Base-by-base conservation (phyloP, 495 filamentous ascomycete species). In the Ramalina peruviana region DNA sequence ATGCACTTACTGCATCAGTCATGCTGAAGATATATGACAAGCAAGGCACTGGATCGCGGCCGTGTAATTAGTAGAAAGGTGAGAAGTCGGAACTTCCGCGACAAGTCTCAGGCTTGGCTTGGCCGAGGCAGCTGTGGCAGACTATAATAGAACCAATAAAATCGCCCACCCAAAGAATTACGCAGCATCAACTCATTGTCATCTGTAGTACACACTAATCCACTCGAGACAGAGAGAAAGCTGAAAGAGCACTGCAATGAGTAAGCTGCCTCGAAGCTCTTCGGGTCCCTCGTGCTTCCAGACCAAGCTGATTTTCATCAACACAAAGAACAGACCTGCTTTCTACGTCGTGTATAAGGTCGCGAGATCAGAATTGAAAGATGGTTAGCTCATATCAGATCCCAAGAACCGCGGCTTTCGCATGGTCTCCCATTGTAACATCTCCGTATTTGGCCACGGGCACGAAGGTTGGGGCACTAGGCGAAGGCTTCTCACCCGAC, bases 361-460 rank as follows among this genome's bases (percentile, higher is more conserved):
- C 21, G 21, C 42, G 6, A 25, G 16, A 2, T 26, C 21, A 25
- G 10, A 45, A 7, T 27, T 45, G 60, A 72, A 81, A 60, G 63
- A 99, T 99, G 92, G 89, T 94, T 60, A 82, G 86, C 65, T 72
- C 96, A 67, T 79, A 89, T 72, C 88, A 97, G 70, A 90, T 99
- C 62, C 84, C 88, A 60, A 77, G 92, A 68, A 97, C 92, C 51
- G 90, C 90, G 66, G 85, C 89, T 60, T 97, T 99, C 61, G 86
- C 93, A 52, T 99, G 92, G 90, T 92, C 88, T 53, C 83, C 88
- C 13, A 81, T 82, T 49, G 66, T 84, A 40, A 70, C 74, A 33
- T 72, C 75, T 50, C 87, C 88, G 55, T 74, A 93, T 57, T 72
- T 99, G 48, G 90, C 88, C 39, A 97, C 92, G n/a, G 92, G 92